Evolutionary conservation across 768 basidiomycete species (phyloP), one percentile per base, ranked within the genome.

Genomic region (Phylloporus sp.): DNA sequence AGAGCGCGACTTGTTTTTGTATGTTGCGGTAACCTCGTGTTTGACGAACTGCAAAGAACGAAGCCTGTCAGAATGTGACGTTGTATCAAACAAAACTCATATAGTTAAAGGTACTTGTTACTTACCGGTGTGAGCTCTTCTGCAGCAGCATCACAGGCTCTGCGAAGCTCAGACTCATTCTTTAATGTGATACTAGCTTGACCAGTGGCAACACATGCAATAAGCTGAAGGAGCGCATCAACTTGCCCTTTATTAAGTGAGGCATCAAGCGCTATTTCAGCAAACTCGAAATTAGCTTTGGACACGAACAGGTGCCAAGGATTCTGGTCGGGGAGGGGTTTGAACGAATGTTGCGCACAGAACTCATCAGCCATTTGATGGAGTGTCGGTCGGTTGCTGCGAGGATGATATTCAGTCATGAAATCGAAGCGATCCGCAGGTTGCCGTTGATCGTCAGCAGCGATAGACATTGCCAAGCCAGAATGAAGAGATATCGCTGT

Each of bases 171-270:
- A 1, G 18, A 24, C 6, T 50, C 43, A 39, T 39, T 53, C 33
- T 53, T 23, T 15, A 51, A 6, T 6, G 49, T 47, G 4, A 54
- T 37, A 64, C 20, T 61, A 63, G 3, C 41, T 3, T 24, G 13
- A 18, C 65, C 67, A 23, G 47, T 23, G 7, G 42, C 17, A 8
- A 47, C 38, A 17, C 3, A 20, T 4, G 18, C 28, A 2, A 55
- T 36, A 13, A 55, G 53, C 6, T 13, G 6, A 13, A 55, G 42
- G 7, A 55, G 43, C 1, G 11, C n/a, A 18, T 57, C 17, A 3
- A 45, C 38, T 9, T 48, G 46, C 18, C 6, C 18, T 22, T 52
- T 27, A 22, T 49, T 57, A 9, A 55, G 45, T 3, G 39, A 27
- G 20, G 56, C 53, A 3, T 48, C n/a, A 3, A 57, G 36, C 2